A percentile compares a stretch with the other conserved stretches of the same genome.
Evolutionary conservation across 495 filamentous ascomycete genomes (phyloP).

Genomic region (Xylaria sp.): DNA sequence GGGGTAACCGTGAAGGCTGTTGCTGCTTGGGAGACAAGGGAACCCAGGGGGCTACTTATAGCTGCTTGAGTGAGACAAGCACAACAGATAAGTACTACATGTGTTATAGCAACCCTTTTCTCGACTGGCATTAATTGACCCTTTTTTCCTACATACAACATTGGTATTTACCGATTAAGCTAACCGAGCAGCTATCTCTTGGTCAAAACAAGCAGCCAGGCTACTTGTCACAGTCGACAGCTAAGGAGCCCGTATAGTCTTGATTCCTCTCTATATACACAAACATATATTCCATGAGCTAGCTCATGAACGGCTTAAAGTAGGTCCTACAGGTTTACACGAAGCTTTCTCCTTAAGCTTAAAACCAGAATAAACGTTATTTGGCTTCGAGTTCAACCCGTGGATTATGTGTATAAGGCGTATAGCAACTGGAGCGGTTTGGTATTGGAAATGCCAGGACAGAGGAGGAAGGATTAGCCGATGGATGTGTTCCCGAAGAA

Average conservation of each 20-base stretch:
- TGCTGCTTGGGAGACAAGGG: neutral
- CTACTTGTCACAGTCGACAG: neutral
- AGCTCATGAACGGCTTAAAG: too few relatives aligned
- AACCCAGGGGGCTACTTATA: neutral
- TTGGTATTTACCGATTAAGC: conserved; percentile 35
- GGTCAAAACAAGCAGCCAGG: too few relatives aligned
- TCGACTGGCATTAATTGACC: too few relatives aligned
- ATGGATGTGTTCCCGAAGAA: neutral
- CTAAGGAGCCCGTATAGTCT: too few relatives aligned
- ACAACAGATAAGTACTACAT: neutral
- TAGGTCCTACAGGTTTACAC: too few relatives aligned
- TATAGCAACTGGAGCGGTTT: too few relatives aligned
- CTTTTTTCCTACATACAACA: too few relatives aligned
- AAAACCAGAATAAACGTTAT: neutral
- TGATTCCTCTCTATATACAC: too few relatives aligned
- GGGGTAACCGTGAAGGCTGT: too few relatives aligned
- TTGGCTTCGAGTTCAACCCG: neutral
- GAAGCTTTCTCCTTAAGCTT: neutral
- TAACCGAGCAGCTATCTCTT: conserved; percentile 52
- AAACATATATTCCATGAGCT: too few relatives aligned
- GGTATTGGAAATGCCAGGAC: neutral
- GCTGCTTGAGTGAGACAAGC: neutral
- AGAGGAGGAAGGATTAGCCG: neutral
- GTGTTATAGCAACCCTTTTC: too few relatives aligned
- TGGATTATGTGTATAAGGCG: neutral